Conservation (phyloP, 148 eudicot genomes). For the Nyssa sinensis region DNA sequence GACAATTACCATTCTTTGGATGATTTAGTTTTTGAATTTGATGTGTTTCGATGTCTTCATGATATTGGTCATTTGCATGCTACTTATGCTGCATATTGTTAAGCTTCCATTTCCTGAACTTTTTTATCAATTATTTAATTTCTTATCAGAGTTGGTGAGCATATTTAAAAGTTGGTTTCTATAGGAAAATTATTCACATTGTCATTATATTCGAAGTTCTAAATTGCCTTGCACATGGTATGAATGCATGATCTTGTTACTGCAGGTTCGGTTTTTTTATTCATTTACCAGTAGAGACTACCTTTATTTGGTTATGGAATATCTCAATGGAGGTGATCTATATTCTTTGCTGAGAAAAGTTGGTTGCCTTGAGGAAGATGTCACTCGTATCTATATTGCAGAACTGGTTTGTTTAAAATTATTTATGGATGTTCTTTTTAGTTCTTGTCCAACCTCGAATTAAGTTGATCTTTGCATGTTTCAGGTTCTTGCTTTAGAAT, state of each 20-base stretch:
- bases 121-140: not conserved
- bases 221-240: not conserved
- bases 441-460: constrained; percentile 7
- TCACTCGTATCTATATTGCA: constrained; percentile 56
- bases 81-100: constrained; percentile 6
- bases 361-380: constrained; percentile 62
- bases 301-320: constrained; percentile 72
- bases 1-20: not conserved
- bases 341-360: constrained; percentile 61
- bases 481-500: constrained; percentile 75
- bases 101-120: not conserved
- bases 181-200: not conserved
- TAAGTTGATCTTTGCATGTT: constrained; percentile 10
- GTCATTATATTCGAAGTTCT: constrained; percentile 3
- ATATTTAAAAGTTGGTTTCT: not conserved
- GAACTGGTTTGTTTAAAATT: constrained; percentile 44
- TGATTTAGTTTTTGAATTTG: not conserved
- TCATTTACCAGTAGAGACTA: constrained; percentile 64
- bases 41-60: constrained; percentile 6
- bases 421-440: constrained; percentile 1
- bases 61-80: not conserved
- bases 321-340: constrained; percentile 69
- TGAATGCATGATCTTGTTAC: constrained; percentile 1
- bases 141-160: not conserved
- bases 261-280: constrained; percentile 68